Base-by-base conservation (phyloP, 2,329 filamentous ascomycete species). In the Fusarium virguliforme region DNA sequence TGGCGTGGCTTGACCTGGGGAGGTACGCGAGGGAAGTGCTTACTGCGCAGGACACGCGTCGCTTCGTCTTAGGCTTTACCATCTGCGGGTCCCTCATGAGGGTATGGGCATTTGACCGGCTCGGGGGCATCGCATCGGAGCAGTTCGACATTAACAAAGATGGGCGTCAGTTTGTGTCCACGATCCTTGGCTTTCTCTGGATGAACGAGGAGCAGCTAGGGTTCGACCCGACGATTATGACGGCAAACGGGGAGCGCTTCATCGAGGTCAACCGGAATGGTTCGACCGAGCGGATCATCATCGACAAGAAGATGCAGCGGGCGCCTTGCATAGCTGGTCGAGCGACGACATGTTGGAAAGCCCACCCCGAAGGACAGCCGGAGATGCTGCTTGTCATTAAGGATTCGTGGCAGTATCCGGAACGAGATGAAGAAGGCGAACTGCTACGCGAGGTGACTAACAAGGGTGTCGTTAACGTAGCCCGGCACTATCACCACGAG, bases 51-150 rank as follows among this genome's bases (percentile, higher is more conserved):
- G 77, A 81, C 46, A 82, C 75, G 34, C 80, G 81, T 66, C 79
- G 82, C 26, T 87, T 85, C 67, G 80, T 84, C 60, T 72, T 86
- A 13, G 83, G 82, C n/a, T 87, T 87, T 77, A 86, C 84, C 4
- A 64, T 87, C 13, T 87, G 79, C 61, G 78, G 83, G 67, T 79
- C 80, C 62, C 68, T 82, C 12, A 84, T 87, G 80, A 80, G 82
- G 51, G 69, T 86, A 61, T 87, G 78, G 83, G 76, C 75, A 62
- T 86, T 86, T 76, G 81, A 87, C 71, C 76, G 81, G 18, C 66
- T 85, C 1, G 83, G 85, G 13, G 83, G 80, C 6, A 81, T 86
- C 38, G 81, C 80, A 61, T 86, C 83, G 10, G 72, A 80, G 24
- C 75, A 78, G 35, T 86, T 86, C 68, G 73, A 86, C 64, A 83